These are phyloP conservation scores for Heliamphora exappendiculata DNA, from an alignment of 148 eudicot genomes.

Conservation along the genomic window DNA sequence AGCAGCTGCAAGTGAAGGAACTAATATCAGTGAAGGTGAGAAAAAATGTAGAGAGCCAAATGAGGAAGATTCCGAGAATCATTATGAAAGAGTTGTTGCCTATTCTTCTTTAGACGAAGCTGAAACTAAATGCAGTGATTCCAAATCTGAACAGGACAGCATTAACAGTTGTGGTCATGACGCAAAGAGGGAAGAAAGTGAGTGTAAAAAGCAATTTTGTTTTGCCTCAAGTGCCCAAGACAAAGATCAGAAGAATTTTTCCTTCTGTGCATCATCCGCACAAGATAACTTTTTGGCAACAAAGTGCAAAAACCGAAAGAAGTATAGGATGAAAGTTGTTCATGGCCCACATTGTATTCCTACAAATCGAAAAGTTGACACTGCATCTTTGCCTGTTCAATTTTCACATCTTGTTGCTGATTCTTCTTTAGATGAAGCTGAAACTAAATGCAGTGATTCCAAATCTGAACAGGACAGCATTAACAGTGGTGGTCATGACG, in stretches of 20 bases:
- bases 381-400: slow-evolving; percentile 14
- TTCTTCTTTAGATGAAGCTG: slow-evolving; percentile 14
- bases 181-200: slow-evolving; percentile 14
- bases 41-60: background rate
- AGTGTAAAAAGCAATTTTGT: slow-evolving; percentile 15
- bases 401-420: slow-evolving; percentile 23
- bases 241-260: slow-evolving; percentile 22
- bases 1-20: slow-evolving; percentile 17
- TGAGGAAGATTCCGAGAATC: slow-evolving; percentile 2
- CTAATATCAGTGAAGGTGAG: slow-evolving; percentile 9
- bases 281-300: slow-evolving; percentile 35
- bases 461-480: slow-evolving; percentile 16
- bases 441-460: slow-evolving; percentile 1
- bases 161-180: slow-evolving; percentile 9
- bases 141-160: slow-evolving; percentile 18
- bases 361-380: slow-evolving; percentile 11
- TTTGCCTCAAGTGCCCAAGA: slow-evolving; percentile 18
- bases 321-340: slow-evolving; percentile 56
- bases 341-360: slow-evolving; percentile 17
- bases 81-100: slow-evolving; percentile 14
- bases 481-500: slow-evolving; percentile 10
- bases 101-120: slow-evolving; percentile 16
- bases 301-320: slow-evolving; percentile 44
- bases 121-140: slow-evolving; percentile 5
- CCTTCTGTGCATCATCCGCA: slow-evolving; percentile 30